Evolutionary conservation across 148 eudicot genomes (phyloP).

Genomic region (Rhododendron simsii): DNA sequence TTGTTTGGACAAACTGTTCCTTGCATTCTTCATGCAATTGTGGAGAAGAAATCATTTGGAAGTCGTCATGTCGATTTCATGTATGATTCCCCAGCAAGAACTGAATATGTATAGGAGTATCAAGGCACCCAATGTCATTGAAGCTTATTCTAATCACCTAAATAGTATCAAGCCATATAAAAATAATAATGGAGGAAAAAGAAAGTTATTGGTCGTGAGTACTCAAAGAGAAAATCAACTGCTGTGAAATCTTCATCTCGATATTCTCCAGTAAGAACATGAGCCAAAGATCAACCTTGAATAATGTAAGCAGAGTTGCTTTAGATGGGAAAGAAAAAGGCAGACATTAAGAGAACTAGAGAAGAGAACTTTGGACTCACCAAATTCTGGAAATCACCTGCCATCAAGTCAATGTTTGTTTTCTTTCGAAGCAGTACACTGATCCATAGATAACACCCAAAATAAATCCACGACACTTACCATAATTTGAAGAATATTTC

Average conservation of each 20-base stretch:
- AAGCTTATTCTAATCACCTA: background rate
- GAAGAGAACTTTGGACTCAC: conserved; percentile 34
- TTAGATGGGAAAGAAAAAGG: background rate
- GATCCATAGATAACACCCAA: conserved; percentile 19
- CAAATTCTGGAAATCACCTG: conserved; percentile 63
- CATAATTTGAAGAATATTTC: background rate
- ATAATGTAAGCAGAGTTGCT: background rate
- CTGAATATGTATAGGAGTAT: background rate
- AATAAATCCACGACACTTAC: background rate
- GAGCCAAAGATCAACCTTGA: background rate
- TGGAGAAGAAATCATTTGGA: background rate
- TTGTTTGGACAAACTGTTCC: background rate
- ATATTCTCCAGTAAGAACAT: background rate
- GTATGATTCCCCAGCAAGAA: background rate
- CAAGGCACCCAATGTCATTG: background rate
- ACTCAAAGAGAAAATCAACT: background rate
- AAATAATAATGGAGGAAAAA: background rate
- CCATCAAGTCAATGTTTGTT: conserved; percentile 73
- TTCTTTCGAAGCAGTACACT: conserved; percentile 87
- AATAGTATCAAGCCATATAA: background rate
- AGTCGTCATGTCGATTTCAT: background rate
- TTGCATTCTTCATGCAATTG: background rate
- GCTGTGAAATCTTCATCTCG: background rate
- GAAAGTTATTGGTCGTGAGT: background rate
- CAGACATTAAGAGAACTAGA: background rate